Evolutionary conservation across 495 filamentous ascomycete species (phyloP).

Genomic region (Penicillium malachiteum): DNA sequence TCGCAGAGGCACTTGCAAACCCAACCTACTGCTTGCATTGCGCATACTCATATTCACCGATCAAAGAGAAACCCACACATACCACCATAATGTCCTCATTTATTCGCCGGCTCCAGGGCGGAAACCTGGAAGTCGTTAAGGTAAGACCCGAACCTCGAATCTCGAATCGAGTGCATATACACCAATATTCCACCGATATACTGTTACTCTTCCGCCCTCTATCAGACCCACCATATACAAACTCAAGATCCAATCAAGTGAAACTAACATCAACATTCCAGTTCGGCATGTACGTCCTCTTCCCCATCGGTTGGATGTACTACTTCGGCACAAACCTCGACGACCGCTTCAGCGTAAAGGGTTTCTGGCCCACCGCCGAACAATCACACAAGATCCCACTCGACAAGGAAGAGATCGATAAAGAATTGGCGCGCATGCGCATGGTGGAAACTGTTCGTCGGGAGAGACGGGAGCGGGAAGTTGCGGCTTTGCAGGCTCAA

Average conservation of each 20-base stretch:
- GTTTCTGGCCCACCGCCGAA: constrained; percentile 90
- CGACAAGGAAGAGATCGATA: constrained; percentile 81
- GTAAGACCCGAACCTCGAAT: constrained; percentile 45
- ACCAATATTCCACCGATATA: not conserved
- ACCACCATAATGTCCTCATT: constrained; percentile 36
- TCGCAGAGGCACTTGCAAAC: not conserved
- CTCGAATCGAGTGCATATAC: too few species aligned
- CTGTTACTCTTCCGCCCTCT: not conserved
- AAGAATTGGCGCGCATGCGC: constrained; percentile 73
- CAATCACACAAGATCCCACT: constrained; percentile 86
- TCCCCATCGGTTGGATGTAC: constrained; percentile 99
- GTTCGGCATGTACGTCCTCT: constrained; percentile 98
- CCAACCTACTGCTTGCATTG: not conserved
- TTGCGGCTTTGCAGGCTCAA: constrained; percentile 41
- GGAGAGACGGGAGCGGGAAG: constrained; percentile 58
- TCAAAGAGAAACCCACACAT: not conserved
- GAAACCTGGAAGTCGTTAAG: constrained; percentile 96
- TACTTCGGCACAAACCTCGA: constrained; percentile 99
- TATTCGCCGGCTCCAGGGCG: constrained; percentile 58
- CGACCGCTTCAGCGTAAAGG: constrained; percentile 77
- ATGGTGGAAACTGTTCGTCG: constrained; percentile 37
- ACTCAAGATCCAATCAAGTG: not conserved
- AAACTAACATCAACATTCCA: constrained; percentile 29
- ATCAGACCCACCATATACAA: not conserved
- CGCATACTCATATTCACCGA: not conserved